Base-by-base conservation (phyloP, 2,329 filamentous ascomycete genomes). In the Chaetomiaceae sp. region DNA sequence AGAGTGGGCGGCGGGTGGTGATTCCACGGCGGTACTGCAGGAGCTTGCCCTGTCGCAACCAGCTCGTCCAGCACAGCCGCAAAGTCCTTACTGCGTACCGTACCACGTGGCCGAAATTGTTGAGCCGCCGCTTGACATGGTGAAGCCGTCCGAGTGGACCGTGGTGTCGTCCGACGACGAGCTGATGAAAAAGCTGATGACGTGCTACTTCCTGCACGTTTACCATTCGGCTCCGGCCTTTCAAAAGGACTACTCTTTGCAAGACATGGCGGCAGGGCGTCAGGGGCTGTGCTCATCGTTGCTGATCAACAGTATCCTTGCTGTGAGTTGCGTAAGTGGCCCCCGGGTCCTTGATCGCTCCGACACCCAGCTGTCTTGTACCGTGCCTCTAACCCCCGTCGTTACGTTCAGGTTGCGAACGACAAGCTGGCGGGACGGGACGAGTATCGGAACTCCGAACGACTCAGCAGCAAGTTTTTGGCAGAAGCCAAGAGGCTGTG, bases 401-500 rank as follows among this genome's bases (percentile, higher is more conserved):
- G 17, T 4, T 19, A 17, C 18, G 26, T 1, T 2, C 34, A 69
- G 65, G 56, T 62, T 27, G 65, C 61, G 22, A 58, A 64, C 41
- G 51, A 47, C 1, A 44, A 22, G 0, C 52, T 65, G 15, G 34
- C 51, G 0, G 50, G 61, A 2, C 63, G 66, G 0, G 58, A 59
- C 2, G 56, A 67, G 33, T 65, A 63, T 38, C 69, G 66, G 66
- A 63, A 62, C 14, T 64, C 65, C 0, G 26, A 58, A 1, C 68
- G 55, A 1, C 51, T 68, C 0, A 36, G 48, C 0, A 69, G 68
- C 22, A 58, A 60, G 2, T 70, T 71, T 17, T 45, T 65, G 4
- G 62, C 65, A 0, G 68, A 71, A 51, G 65, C 66, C 0, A 65
- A 62, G 24, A 60, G 66, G 2, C 48, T 70, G 3, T 67, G 67